Evolutionary conservation across 2,329 filamentous ascomycete species (phyloP), one percentile per base, ranked within the genome.

Genomic region (Aschersonia sp.): DNA sequence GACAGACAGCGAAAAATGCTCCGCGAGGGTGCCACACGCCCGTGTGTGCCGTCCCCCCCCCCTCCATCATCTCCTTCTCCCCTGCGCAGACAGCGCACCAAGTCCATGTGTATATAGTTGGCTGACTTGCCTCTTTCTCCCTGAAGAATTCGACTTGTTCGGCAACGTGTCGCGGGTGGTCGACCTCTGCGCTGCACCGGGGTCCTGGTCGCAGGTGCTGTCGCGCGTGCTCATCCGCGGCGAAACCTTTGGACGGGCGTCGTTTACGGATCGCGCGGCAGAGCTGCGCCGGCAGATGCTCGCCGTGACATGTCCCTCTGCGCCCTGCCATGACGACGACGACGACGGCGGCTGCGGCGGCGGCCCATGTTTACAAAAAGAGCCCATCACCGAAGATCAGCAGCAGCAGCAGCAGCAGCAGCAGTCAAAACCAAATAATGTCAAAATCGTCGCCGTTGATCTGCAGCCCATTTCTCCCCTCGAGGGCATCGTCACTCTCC

Each of bases 181-280:
- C 12, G 92, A 98, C 63, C 75, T 98, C 22, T 98, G 92, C 61
- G 92, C 92, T 33, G 92, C 92, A 0, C 92, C 92, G 0, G 92
- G 92, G 31, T 94, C 87, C 59, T 98, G 92, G 92, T 95, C 87
- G 44, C 92, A 98, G 64, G 92, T 98, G 0, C 76, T 98, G 11
- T 97, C 90, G 10, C 79, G 92, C 22, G 85, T 96, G 0, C 69
- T 98, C 49, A 95, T 97, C 64, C 89, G 92, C 64, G 87, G 88
- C 46, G 89, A 97, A 67, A 87, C 82, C 54, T 94, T 96, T 55
- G 89, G 89, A 4, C 76, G 87, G 30, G 72, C 81, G 48, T 85
- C 87, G 49, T 96, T 87, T 88, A 80, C 94, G 61, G 85, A 95
- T 63, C 82, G 84, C 57, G 83, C 90, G 58, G 78, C 80, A 50